Conservation (phyloP, 2,329 filamentous ascomycete genomes). For the Ophiostoma quercus region DNA sequence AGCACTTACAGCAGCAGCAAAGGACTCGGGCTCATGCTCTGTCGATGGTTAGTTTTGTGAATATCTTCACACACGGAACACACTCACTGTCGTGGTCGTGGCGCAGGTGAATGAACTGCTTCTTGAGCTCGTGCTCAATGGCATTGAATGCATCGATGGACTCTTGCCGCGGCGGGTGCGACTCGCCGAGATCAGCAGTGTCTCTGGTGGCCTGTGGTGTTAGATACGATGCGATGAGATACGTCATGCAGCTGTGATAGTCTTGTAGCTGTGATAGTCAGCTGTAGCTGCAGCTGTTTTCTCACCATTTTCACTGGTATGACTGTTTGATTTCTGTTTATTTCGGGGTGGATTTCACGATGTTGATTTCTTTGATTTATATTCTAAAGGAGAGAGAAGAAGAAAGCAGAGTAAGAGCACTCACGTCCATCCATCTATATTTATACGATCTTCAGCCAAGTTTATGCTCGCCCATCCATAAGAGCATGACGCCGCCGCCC, state of each 20-base stretch:
- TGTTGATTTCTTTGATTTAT: neutral
- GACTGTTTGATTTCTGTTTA: neutral
- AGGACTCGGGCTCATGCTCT: conserved; percentile 54
- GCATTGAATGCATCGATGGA: conserved; percentile 47
- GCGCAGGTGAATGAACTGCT: conserved; percentile 45
- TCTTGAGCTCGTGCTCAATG: conserved; percentile 49
- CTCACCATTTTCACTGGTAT: conserved; percentile 5
- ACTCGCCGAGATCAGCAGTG: conserved; percentile 46
- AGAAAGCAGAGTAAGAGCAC: neutral
- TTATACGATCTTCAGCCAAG: conserved; percentile 8
- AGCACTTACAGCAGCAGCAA: conserved; percentile 41
- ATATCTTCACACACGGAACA: neutral
- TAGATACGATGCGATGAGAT: neutral
- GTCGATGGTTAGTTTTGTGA: neutral
- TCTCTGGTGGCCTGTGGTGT: conserved; percentile 44
- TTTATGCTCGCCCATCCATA: neutral
- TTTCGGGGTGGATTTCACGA: neutral
- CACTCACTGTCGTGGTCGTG: conserved; percentile 37
- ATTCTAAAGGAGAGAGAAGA: neutral
- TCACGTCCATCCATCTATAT: neutral
- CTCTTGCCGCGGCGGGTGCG: conserved; percentile 48
- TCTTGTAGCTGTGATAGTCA: neutral
- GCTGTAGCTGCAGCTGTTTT: neutral
- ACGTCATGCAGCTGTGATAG: neutral
- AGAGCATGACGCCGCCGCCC: neutral